Conservation (phyloP, 805 yeast species). For the Diddensiella transvaalensis region DNA sequence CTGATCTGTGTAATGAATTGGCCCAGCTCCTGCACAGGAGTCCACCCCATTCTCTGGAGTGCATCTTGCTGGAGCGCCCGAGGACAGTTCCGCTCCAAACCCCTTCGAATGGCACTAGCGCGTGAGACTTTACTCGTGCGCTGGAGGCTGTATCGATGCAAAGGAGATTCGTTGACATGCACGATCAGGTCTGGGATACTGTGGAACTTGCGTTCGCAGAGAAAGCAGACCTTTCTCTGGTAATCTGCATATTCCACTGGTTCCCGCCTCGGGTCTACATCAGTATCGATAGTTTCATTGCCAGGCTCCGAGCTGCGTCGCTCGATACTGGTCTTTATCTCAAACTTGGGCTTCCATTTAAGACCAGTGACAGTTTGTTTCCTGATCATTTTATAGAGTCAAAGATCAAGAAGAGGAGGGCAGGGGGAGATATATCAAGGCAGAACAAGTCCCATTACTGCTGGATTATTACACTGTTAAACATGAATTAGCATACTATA, state of each 20-base stretch:
- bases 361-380: no score
- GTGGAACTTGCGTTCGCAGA: constrained; percentile 2
- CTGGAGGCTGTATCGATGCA: constrained; percentile 1
- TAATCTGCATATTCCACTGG: constrained; percentile 1
- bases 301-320: no score
- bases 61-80: not conserved
- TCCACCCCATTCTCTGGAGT: not conserved
- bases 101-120: not conserved
- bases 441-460: no score
- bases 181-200: not conserved
- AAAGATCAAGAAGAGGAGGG: no score
- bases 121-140: not conserved
- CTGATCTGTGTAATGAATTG: not conserved
- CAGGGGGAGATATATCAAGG: no score
- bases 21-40: not conserved
- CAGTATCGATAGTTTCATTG: no score
- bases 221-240: not conserved
- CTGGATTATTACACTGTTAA: no score
- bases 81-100: not conserved
- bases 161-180: not conserved
- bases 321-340: not conserved
- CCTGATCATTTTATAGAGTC: no score
- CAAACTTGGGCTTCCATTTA: constrained; percentile 2
- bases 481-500: no score
- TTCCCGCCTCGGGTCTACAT: no score